Evolutionary conservation across 805 yeast species (phyloP), one percentile per base, ranked within the genome.

Genomic region (Saccharomycopsis malanga): DNA sequence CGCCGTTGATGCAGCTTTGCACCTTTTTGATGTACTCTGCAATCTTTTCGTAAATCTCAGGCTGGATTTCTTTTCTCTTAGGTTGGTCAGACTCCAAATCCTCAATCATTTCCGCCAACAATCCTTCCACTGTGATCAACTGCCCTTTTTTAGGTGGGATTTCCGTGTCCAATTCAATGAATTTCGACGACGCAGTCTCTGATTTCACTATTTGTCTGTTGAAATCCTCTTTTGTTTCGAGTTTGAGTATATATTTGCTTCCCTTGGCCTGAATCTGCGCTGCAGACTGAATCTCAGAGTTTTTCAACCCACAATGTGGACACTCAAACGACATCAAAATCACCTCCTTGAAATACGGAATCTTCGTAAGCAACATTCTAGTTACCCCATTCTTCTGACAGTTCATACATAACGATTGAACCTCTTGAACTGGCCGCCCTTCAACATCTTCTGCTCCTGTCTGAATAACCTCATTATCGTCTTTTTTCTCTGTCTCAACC

Each of bases 91-190:
- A 64, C 58, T 73, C 69, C 54, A 93, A 72, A 63, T 91, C 96
- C 14, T 76, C 84, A 47, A 83, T 70, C 84, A 89, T 88, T 62
- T 89, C 96, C 15, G 71, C 62, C 48, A 93, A 69, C 30, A 93
- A 64, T 21, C 98, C 99, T 64, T 93, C 98, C 25, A 88, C 81
- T 22, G 88, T 89, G 34, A 96, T 87, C 52, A 93, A 70, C 60
- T 89, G 95, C 23, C 98, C 98, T 57, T 87, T 77, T 62, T 88
- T 86, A 29, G 97, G 87, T 4, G 99, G 98, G 52, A 93, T 91
- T 65, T 91, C 98, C 47, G 91, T 78, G 55, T 88, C 96, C 51
- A 91, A 69, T 62, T 89, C 96, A 12, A 76, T 66, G 59, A 93
- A 89, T 59, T 74, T 79, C 65, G 88, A 83, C 9, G 79, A 68